A percentile compares a stretch with the other conserved stretches of the same genome.
These are phyloP conservation scores for Debaryomyces tyrocola DNA, from an alignment of 805 yeast genomes.

Conservation along the genomic window DNA sequence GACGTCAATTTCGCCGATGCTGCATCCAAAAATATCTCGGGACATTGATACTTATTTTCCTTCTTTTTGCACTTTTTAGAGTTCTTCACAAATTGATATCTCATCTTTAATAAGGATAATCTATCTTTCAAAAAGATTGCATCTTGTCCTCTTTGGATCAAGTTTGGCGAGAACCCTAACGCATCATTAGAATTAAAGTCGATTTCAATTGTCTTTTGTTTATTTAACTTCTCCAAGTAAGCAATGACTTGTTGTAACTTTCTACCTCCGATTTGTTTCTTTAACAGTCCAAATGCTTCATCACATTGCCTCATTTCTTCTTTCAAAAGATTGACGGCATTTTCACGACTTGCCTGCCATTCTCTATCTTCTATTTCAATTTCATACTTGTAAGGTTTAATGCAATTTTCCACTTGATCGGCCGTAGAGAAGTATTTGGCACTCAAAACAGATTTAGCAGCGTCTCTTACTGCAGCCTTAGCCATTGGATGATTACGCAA, in stretches of 20 bases:
- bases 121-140: constrained; percentile 81
- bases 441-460: constrained; percentile 77
- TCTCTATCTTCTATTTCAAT: constrained; percentile 95
- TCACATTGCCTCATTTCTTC: constrained; percentile 88
- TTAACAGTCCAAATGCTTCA: constrained; percentile 56
- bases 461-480: constrained; percentile 74
- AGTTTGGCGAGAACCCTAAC: constrained; percentile 76
- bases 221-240: constrained; percentile 56
- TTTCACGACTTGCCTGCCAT: constrained; percentile 82
- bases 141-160: constrained; percentile 77
- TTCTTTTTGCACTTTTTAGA: constrained; percentile 74
- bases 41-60: constrained; percentile 86
- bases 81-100: constrained; percentile 69
- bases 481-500: constrained; percentile 86
- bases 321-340: constrained; percentile 66
- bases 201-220: constrained; percentile 28
- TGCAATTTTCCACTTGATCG: constrained; percentile 97
- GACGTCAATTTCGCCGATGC: constrained; percentile 89
- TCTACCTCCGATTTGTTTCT: constrained; percentile 75
- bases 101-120: constrained; percentile 62
- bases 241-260: constrained; percentile 82
- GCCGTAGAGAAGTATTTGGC: constrained; percentile 86
- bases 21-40: constrained; percentile 89
- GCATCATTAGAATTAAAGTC: constrained; percentile 61
- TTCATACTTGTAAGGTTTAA: constrained; percentile 96